phyloP scores from a whole-genome alignment of 495 filamentous ascomycete genomes.

The Aspergillus olivimuriae region DNA sequence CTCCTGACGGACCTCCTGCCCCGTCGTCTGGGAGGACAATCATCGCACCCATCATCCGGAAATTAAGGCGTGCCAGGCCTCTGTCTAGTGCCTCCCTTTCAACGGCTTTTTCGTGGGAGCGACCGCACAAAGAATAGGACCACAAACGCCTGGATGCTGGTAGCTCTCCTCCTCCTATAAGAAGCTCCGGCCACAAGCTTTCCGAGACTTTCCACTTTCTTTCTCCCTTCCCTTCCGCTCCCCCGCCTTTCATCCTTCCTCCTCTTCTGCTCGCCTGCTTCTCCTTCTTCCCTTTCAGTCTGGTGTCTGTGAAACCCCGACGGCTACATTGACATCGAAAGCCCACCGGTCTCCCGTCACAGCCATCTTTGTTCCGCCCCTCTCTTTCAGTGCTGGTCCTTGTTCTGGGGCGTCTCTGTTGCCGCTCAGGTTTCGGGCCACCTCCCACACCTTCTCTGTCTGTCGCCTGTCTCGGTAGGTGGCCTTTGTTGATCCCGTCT shows the following conservation, averaged over 20 bases:
- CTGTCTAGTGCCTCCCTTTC: not conserved
- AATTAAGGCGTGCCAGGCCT: no score
- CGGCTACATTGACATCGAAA: no score
- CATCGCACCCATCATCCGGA: no score
- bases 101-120: not conserved
- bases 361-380: no score
- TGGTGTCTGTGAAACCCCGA: not conserved
- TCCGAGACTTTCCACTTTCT: constrained; percentile 4
- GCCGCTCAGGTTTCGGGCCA: not conserved
- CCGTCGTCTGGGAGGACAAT: no score
- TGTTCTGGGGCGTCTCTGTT: not conserved
- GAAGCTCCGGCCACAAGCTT: constrained; percentile 13
- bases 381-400: not conserved
- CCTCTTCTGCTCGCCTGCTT: not conserved
- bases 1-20: no score
- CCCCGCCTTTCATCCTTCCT: not conserved
- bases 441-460: not conserved
- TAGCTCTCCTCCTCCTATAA: constrained; percentile 2
- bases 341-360: no score
- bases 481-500: no score
- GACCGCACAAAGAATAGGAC: not conserved
- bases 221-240: not conserved
- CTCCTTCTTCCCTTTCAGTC: not conserved
- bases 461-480: not conserved
- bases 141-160: no score